These are phyloP conservation scores for Stemphylium lycopersici DNA, from an alignment of 2,329 filamentous ascomycete species.

Conservation along the genomic window DNA sequence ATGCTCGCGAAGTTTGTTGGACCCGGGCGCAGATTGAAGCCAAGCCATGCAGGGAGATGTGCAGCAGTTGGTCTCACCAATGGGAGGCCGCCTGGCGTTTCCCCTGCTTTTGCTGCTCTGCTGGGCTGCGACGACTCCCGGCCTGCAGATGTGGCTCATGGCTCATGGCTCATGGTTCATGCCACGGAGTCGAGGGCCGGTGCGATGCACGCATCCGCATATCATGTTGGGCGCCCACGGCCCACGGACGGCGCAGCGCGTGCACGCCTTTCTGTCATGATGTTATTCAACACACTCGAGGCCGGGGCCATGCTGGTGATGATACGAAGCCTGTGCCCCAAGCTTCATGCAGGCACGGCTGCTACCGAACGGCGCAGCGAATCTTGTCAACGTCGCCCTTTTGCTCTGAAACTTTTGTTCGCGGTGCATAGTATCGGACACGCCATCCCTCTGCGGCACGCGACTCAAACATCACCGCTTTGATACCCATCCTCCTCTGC, in stretches of 20 bases:
- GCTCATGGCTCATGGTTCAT: background rate
- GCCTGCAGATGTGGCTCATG: background rate
- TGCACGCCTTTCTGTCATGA: conserved; percentile 2
- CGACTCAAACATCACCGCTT: conserved; percentile 2
- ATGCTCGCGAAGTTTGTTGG: conserved; percentile 4
- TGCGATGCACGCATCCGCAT: background rate
- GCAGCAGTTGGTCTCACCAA: conserved; percentile 6
- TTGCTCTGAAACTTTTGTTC: conserved; percentile 9
- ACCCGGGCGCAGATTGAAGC: conserved; percentile 2
- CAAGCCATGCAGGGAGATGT: conserved; percentile 9
- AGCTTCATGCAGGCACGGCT: conserved; percentile 24
- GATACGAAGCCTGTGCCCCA: conserved; percentile 17
- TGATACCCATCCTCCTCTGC: background rate
- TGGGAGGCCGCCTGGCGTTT: background rate
- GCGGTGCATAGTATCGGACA: conserved; percentile 1
- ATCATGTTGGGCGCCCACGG: background rate
- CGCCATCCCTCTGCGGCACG: background rate
- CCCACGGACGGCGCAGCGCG: no score
- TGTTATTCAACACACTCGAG: conserved; percentile 6
- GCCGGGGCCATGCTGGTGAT: conserved; percentile 12
- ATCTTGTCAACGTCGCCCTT: conserved; percentile 6
- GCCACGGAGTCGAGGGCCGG: background rate
- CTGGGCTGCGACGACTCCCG: conserved; percentile 1
- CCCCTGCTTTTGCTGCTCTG: conserved; percentile 2
- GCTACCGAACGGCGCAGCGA: conserved; percentile 14